phyloP scores from a whole-genome alignment of 2,329 filamentous ascomycete species.

The Orbilia javanica region DNA sequence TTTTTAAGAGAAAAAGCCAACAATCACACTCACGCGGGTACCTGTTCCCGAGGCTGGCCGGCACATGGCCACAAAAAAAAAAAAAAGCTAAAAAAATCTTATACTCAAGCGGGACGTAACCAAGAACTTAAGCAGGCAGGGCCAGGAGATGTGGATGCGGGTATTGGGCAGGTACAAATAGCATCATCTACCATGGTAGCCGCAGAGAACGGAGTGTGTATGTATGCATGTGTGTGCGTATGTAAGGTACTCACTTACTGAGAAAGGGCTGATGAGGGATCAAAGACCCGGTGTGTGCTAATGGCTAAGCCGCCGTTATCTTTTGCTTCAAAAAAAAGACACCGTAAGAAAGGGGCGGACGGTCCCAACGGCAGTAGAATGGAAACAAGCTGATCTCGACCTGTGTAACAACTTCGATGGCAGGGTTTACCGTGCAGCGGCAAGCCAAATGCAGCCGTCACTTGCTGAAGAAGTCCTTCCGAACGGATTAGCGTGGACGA shows the following conservation, averaged over 20 bases:
- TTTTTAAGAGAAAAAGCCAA: neutral
- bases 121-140: conserved; percentile 12
- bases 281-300: neutral
- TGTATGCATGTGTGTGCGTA: neutral
- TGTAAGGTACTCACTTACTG: conserved; percentile 2
- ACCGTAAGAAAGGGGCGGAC: neutral
- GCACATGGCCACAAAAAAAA: conserved; percentile 2
- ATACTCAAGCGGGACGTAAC: conserved; percentile 9
- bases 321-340: neutral
- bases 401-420: conserved; percentile 42
- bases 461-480: conserved; percentile 44
- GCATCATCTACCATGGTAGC: neutral
- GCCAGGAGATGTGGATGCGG: conserved; percentile 4
- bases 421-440: conserved; percentile 41
- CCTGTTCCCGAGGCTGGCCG: conserved; percentile 15
- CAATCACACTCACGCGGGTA: conserved; percentile 16
- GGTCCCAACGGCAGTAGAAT: neutral
- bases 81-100: conserved; percentile 7
- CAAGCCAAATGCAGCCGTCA: conserved; percentile 47
- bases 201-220: conserved; percentile 18
- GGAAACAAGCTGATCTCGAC: conserved; percentile 12
- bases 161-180: conserved; percentile 14
- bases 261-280: conserved; percentile 1
- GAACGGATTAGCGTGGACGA: conserved; percentile 58
- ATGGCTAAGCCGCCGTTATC: neutral